Conservation (phyloP, 768 basidiomycete species). For the Pleurotus pulmonarius region DNA sequence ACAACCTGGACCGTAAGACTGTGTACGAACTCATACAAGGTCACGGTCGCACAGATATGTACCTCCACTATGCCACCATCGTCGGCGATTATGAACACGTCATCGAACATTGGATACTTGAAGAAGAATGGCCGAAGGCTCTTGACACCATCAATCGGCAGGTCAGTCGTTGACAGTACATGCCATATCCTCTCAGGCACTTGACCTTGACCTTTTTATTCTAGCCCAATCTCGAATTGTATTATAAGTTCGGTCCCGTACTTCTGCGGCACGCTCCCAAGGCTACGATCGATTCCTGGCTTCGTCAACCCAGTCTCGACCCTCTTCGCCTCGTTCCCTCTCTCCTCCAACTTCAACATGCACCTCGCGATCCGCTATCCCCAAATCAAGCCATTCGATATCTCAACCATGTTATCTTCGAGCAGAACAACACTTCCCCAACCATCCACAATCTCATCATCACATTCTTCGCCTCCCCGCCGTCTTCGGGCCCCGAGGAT, state of each 20-base stretch:
- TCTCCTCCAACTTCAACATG: slow-evolving; percentile 74
- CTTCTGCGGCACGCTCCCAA: slow-evolving; percentile 84
- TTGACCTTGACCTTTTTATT: slow-evolving; percentile 6
- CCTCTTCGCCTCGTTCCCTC: slow-evolving; percentile 87
- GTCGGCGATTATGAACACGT: slow-evolving; percentile 83
- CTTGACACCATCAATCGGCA: slow-evolving; percentile 89
- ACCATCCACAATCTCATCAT: slow-evolving; percentile 94
- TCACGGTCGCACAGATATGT: slow-evolving; percentile 91
- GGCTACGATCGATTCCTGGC: slow-evolving; percentile 90
- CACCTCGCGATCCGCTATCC: slow-evolving; percentile 64
- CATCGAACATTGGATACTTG: slow-evolving; percentile 87
- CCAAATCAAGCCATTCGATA: slow-evolving; percentile 89
- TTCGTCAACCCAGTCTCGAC: slow-evolving; percentile 76
- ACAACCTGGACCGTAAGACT: slow-evolving; percentile 78
- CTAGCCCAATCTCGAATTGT: slow-evolving; percentile 81
- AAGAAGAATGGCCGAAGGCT: slow-evolving; percentile 90
- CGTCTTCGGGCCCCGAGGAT: slow-evolving; percentile 46
- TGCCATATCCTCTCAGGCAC: not conserved
- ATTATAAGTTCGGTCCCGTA: slow-evolving; percentile 89
- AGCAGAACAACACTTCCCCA: slow-evolving; percentile 73
- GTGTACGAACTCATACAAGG: slow-evolving; percentile 91
- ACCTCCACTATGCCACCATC: slow-evolving; percentile 81
- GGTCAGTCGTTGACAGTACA: slow-evolving; percentile 37
- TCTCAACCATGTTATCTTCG: slow-evolving; percentile 80
- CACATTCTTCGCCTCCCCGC: slow-evolving; percentile 68